A percentile compares a stretch with the other conserved stretches of the same genome.
Evolutionary conservation across 768 basidiomycete species (phyloP).

Genomic region (Tricholoma bakamatsutake): DNA sequence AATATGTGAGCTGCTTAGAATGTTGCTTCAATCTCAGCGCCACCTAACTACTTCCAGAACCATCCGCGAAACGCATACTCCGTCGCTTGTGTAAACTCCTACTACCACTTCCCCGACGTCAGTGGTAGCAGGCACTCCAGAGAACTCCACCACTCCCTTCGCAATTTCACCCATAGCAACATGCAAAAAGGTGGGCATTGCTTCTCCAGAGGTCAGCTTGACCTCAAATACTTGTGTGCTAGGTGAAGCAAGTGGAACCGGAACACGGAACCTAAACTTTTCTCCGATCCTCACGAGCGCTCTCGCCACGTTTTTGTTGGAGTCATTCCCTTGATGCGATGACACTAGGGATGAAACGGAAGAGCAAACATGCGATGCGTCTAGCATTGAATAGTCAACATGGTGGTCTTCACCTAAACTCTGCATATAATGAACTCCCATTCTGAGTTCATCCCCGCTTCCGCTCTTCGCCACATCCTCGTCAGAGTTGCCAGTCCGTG

Average conservation of each 20-base stretch:
- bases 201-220: constrained; percentile 43
- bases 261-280: constrained; percentile 52
- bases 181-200: constrained; percentile 51
- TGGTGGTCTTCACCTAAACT: constrained; percentile 53
- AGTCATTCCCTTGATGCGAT: constrained; percentile 38
- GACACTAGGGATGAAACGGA: constrained; percentile 57
- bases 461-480: constrained; percentile 26
- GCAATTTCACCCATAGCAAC: constrained; percentile 40
- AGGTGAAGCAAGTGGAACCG: constrained; percentile 24
- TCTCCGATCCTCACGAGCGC: constrained; percentile 53
- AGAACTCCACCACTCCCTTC: constrained; percentile 49
- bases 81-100: constrained; percentile 48
- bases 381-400: not conserved
- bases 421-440: constrained; percentile 67
- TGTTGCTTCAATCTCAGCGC: constrained; percentile 8
- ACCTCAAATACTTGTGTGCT: constrained; percentile 27
- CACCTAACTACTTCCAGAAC: constrained; percentile 48
- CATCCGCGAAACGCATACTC: constrained; percentile 47
- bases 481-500: constrained; percentile 8
- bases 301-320: constrained; percentile 24
- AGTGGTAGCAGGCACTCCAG: constrained; percentile 41
- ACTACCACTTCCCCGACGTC: constrained; percentile 52
- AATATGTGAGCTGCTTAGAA: not conserved
- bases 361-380: constrained; percentile 14
- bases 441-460: constrained; percentile 59